Conservation (phyloP, 768 basidiomycete species). For the Lactifluus subvellereus region DNA sequence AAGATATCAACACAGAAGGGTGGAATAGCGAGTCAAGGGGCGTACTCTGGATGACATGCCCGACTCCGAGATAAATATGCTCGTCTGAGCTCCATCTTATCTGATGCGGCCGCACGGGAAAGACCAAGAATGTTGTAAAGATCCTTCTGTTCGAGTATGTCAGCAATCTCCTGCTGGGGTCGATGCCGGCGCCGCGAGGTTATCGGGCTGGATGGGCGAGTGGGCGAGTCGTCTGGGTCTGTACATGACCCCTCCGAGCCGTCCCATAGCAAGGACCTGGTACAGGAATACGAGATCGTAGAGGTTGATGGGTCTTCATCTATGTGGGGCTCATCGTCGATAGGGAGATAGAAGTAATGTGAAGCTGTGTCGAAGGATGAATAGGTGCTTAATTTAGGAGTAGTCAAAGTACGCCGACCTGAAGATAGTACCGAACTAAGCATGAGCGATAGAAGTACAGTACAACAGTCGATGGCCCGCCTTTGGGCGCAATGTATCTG, state of each 20-base stretch:
- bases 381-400: background rate
- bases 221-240: constrained; percentile 19
- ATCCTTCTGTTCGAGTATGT: constrained; percentile 57
- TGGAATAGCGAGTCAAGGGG: constrained; percentile 19
- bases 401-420: constrained; percentile 11
- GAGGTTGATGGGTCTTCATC: constrained; percentile 40
- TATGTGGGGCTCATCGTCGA: constrained; percentile 49
- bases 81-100: constrained; percentile 59
- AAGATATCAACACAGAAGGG: background rate
- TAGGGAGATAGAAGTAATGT: constrained; percentile 57
- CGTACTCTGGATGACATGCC: constrained; percentile 84
- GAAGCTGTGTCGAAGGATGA: constrained; percentile 39
- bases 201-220: constrained; percentile 15
- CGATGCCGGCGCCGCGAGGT: constrained; percentile 12
- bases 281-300: constrained; percentile 30
- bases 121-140: constrained; percentile 73
- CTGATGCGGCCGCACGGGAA: constrained; percentile 42
- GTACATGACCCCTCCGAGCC: constrained; percentile 19
- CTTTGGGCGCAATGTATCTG: background rate
- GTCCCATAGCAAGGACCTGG: constrained; percentile 31
- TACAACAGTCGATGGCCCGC: background rate
- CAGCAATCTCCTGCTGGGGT: constrained; percentile 37
- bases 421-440: constrained; percentile 23
- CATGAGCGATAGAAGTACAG: constrained; percentile 13
- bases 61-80: constrained; percentile 73